Evolutionary conservation across 2,329 filamentous ascomycete species (phyloP), one percentile per base, ranked within the genome.

Genomic region (Aspergillus nomiae): DNA sequence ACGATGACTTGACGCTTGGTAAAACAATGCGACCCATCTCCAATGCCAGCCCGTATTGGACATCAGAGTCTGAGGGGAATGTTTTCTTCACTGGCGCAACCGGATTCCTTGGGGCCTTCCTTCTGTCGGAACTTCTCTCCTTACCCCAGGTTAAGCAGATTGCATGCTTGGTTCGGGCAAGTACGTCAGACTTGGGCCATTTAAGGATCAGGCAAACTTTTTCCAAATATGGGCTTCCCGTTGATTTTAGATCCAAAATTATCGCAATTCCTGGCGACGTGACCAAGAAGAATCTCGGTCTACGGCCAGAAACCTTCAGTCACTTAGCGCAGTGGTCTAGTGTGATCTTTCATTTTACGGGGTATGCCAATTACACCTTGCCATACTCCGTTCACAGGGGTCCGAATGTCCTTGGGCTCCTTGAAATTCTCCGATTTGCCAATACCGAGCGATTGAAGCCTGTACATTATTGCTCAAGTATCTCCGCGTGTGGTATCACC

Each of bases 381-480:
- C 63, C 64, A 1, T 68, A 67, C 19, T 59, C 64, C 2, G 45
- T 46, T 1, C 66, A 66, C 30, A 57, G 64, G 5, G 32, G 38
- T 4, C 58, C 60, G 14, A 68, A 68, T 34, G 57, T 68, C 7
- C 26, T 61, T 0, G 64, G 66, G 1, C 36, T 60, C 1, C 24
- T 60, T 1, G 46, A 68, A 30, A 11, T 66, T 1, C 56, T 65
- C 2, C 53, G 53, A 2, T 61, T 68, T 14, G 66, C 63, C 28
- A 63, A 65, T n/a, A 61, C 51, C 4, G 41, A 26, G 6, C 65
- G 66, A 1, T 59, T 63, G 2, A 71, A 71, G 43, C 10, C 61
- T 2, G 9, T 70, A 0, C 65, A 70, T 56, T 67, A 71, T 30
- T 62, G 56, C 5, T 71, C 69, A 11, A 65, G 61, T 24, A 65